Evolutionary conservation across 352 stramenopile genomes (phyloP), one percentile per base, ranked within the genome.

Genomic region (Phytophthora sp.): DNA sequence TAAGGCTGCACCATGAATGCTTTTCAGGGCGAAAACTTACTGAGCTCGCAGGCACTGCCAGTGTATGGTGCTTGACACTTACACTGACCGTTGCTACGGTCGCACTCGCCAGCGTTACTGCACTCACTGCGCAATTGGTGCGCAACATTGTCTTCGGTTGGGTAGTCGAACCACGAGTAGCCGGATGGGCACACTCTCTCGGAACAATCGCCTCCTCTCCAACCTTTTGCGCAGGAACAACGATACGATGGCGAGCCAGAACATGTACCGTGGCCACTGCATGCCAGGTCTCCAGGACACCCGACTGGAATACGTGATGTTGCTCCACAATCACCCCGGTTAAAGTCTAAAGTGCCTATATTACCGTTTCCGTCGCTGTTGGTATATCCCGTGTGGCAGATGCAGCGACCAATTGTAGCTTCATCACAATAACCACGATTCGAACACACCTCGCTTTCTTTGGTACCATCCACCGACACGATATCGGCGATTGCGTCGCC

Each of bases 221-320:
- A 97, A 17, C 84, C 87, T 27, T 88, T 72, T 4, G 81, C 66
- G 28, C 89, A 97, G 1, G 74, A 61, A 53, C 88, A 97, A 11
- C 71, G 75, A 28, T 84, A 93, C 0, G 66, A 71, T 8, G 69
- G 81, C 3, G 38, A 56, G 9, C 72, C 75, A 1, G 79, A 89
- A 63, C 88, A 96, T 5, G 66, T 84, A 7, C 89, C 89, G 26
- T 97, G 88, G 1, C 88, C 87, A 44, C 80, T 93, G 52, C 84
- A 93, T 8, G 78, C 62, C 5, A 94, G 46, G 18, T 94, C 85
- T 4, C 85, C 85, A 0, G 82, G 85, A 64, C 83, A 92, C 2
- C 65, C 74, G 20, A 90, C 71, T 9, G 75, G 79, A 31, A 89
- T 91, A 17, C 68, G 67, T 9, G 81, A 87, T 9, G 72, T 64